Evolutionary conservation across 169 alveolate genomes (phyloP), one percentile per base, ranked within the genome.

Genomic region (Cryptosporidium ryanae): DNA sequence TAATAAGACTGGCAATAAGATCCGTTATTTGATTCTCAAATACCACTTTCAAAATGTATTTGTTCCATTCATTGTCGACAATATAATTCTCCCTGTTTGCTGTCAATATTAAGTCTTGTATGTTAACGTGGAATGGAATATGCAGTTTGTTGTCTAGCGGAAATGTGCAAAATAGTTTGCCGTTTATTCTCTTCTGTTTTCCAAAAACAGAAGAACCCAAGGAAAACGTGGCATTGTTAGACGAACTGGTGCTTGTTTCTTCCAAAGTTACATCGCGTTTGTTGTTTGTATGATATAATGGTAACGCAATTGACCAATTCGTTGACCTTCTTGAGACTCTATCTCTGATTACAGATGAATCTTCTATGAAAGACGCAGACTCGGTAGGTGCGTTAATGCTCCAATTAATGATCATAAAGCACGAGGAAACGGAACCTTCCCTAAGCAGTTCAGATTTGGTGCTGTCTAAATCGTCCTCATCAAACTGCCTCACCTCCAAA

Each of bases 51-150:
- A 76, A 25, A 29, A 76, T 21, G 1, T 32, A 5, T 57, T 52
- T 32, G 48, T 76, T 76, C 87, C 87, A 76, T 64, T 29, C n/a
- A 61, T 61, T 76, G 23, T 76, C 71, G 18, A 43, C 23, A 32
- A 76, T 32, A 5, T 38, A 25, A 29, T 76, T 70, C 43, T 76
- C 87, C 59, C 87, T 76, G 59, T 76, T 76, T 76, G 87, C 87
- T 18, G 76, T 76, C 15, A 76, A 43, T 29, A 76, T 55, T 50
- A 76, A 46, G 25, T 76, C 87, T 17, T 76, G 87, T 8, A 76
- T 76, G 12, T 76, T 61, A 23, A 76, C 71, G 34, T 76, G 87
- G 48, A 76, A 76, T 10, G 87, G 87, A 43, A 76, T 44, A 13
- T 46, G 43, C 15, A 76, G 44, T 7, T 63, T 54, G 23, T 55